Evolutionary conservation across 345 rosid genomes (phyloP), one percentile per base, ranked within the genome.

Genomic region (Crucihimalaya himalaica): DNA sequence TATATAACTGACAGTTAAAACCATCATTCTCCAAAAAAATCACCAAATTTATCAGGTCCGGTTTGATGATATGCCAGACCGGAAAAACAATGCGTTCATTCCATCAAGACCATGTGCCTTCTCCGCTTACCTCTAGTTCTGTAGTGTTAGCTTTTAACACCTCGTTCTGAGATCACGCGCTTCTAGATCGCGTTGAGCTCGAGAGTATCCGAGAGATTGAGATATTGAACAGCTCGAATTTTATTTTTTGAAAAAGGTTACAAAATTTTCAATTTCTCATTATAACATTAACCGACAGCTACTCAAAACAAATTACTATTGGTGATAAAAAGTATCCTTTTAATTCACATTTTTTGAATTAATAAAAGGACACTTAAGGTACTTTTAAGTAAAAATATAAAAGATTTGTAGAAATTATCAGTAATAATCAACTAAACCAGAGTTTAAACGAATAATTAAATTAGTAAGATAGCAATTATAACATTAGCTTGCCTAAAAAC

Each of bases 401-500:
- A 56, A 56, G 9, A 31, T 4, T 25, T 2, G 15, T 27, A 27
- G 15, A 63, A 11, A 29, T 16, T 11, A 16, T 31, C 13, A 29
- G 6, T 48, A 28, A n/a, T n/a, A n/a, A 4, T 47, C n/a, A 52
- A 10, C 10, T 34, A 66, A 5, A 51, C 27, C 8, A 47, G 27
- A 34, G 20, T 32, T 35, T 32, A 21, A 55, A 65, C 39, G 12
- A 55, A 65, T 27, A 48, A 28, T 40, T 50, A 31, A 16, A 51
- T 51, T 42, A 75, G 67, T 58, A 20, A 15, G 11, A 68, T 28
- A 10, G 20, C 39, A 35, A n/a, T n/a, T 23, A 63, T 45, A 34
- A 62, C 65, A 76, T 69, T 45, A 76, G 74, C 40, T 50, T 2
- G 6, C 50, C 69, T 34, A 58, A 32, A 21, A 43, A 62, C 70